Base-by-base conservation (phyloP, 2,329 filamentous ascomycete genomes). In the Penicillium nordicum region DNA sequence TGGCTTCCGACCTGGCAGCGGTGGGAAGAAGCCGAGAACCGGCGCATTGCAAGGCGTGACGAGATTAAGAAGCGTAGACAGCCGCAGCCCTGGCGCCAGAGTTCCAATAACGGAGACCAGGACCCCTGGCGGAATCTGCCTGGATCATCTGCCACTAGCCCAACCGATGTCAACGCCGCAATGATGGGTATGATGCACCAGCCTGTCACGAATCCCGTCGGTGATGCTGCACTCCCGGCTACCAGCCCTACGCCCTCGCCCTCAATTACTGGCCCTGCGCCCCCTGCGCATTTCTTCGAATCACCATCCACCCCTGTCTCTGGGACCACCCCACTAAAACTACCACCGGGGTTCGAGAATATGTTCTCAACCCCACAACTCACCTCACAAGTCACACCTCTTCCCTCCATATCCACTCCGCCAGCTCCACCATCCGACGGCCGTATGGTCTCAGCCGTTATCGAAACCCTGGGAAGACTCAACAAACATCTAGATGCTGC, bases 1-100 rank as follows among this genome's bases (percentile, higher is more conserved):
- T 76, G 74, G 74, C 71, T 76, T 37, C 74, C 74, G 4, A 73
- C 71, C 12, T 76, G 74, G 74, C 67, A 68, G 58, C 68, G 68
- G 36, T 76, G 73, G 65, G 72, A 76, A 55, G 66, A 72, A 30
- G 64, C 73, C 0, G 74, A 76, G 59, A 69, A 69, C 7, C 62
- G 62, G 30, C 68, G 74, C 1, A 75, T 76, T 47, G 67, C 71
- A 59, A 71, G 69, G 40, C 66, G 74, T n/a, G 73, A 76, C 53
- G 69, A 68, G 34, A 44, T 57, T 6, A 55, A 57, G 16, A 58
- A 54, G 27, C 65, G 65, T 25, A 62, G 58, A 32, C 62, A 60
- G 57, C 43, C 58, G 56, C 40, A 65, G 69, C 29, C 53, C 8
- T 45, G 48, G 42, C 47, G 40, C 14, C 43, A 48, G 18, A 38